Evolutionary conservation across 495 filamentous ascomycete species (phyloP), one percentile per base, ranked within the genome.

Genomic region (Talaromyces ruber): DNA sequence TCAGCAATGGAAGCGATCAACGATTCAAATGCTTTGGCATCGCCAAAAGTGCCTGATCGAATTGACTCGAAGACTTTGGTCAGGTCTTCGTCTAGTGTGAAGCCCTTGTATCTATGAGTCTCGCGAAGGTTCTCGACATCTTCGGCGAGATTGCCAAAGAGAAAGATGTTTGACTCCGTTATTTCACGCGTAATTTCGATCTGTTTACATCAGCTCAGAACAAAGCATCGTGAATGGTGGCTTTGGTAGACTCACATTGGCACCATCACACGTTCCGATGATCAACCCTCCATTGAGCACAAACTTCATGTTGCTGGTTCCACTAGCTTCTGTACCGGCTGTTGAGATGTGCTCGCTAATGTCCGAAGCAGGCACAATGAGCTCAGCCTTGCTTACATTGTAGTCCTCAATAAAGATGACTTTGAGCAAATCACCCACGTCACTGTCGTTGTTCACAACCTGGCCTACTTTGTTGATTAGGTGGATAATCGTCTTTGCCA

Each of bases 311-410:
- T 98, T 98, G 60, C 82, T 85, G 0, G 81, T 87, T 18, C 80
- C 81, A 61, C 76, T 84, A 12, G 81, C 84, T 60, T 98, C 94
- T 2, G 94, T 98, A 28, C 94, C 94, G 18, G 94, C 94, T 32
- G 94, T 98, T 2, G 94, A 98, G 73, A 98, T 98, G 71, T 98
- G 94, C 79, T 98, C 94, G 74, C 91, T 96, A 69, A 98, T 86
- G 70, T 98, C 94, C 16, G 91, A 96, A 11, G 94, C 94, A 6
- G 94, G 94, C 58, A 86, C 84, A 65, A 98, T 97, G 64, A 98
- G 90, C 76, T 98, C 94, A 16, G 94, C 95, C 79, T 98, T 98
- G 84, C 91, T 96, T 67, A 98, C 94, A 64, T 98, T 98, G 83
- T 98, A 98, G 78, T 98, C 94, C 70, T 94, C 91, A 52, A 98